These are phyloP conservation scores for Paecilomyces fulvus DNA, from an alignment of 2,329 filamentous ascomycete genomes.

Conservation along the genomic window DNA sequence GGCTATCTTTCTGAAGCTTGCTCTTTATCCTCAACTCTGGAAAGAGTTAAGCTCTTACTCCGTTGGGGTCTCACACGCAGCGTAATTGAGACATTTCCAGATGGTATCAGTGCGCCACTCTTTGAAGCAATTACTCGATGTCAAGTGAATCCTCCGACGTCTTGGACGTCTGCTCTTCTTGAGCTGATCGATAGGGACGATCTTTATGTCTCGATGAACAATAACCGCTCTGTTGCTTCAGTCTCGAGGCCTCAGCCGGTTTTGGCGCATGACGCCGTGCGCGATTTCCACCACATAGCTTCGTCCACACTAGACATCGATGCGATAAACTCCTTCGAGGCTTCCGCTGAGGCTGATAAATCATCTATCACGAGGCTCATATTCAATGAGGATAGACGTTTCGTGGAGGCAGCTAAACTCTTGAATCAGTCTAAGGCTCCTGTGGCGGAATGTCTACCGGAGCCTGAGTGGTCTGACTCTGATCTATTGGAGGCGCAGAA, in stretches of 20 bases:
- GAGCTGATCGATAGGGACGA: constrained; percentile 74
- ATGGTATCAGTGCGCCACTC: constrained; percentile 70
- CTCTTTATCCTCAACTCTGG: constrained; percentile 42
- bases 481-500: constrained; percentile 89
- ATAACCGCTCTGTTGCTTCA: constrained; percentile 32
- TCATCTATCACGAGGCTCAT: constrained; percentile 75
- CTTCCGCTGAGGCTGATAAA: constrained; percentile 73
- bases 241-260: constrained; percentile 26
- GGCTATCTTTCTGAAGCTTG: constrained; percentile 55
- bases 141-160: constrained; percentile 69
- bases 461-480: constrained; percentile 73
- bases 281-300: constrained; percentile 74
- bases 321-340: constrained; percentile 55
- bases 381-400: constrained; percentile 83
- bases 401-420: constrained; percentile 75
- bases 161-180: constrained; percentile 65
- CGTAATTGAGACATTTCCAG: constrained; percentile 74
- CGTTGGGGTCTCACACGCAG: constrained; percentile 54
- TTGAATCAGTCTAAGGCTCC: constrained; percentile 79
- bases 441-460: constrained; percentile 64
- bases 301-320: constrained; percentile 40
- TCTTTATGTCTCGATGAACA: constrained; percentile 57
- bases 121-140: constrained; percentile 78
- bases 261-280: constrained; percentile 56
- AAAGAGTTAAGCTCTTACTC: constrained; percentile 67